Evolutionary conservation across 1,139 yeast species (phyloP).

Genomic region (Taiozyma sp.): DNA sequence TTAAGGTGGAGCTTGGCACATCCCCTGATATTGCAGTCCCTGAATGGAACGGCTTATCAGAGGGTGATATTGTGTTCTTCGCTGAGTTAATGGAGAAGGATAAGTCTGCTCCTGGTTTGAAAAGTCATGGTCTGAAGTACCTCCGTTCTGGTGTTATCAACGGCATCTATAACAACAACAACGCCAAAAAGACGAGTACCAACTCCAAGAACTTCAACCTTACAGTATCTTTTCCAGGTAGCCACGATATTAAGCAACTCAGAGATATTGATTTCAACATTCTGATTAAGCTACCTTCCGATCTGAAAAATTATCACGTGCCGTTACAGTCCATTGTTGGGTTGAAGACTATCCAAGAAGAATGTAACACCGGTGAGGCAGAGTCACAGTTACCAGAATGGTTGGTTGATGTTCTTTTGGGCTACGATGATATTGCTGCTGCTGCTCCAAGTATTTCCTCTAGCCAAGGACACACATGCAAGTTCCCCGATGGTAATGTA

Average conservation of each 20-base stretch:
- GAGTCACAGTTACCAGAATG: slow-evolving; percentile 27
- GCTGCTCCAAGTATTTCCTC: slow-evolving; percentile 6
- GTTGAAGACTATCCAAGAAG: background rate
- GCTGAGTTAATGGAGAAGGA: slow-evolving; percentile 17
- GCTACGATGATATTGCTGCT: slow-evolving; percentile 28
- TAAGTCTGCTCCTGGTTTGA: background rate
- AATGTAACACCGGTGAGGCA: background rate
- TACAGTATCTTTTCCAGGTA: background rate
- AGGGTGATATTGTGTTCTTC: slow-evolving; percentile 28
- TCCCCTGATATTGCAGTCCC: slow-evolving; percentile 9
- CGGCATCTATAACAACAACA: background rate
- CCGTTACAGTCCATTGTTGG: background rate
- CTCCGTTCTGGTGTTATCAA: background rate
- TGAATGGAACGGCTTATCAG: slow-evolving; percentile 29
- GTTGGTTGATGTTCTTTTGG: slow-evolving; percentile 32
- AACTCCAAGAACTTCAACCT: slow-evolving; percentile 1
- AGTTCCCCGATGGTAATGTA: background rate
- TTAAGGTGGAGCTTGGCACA: slow-evolving; percentile 23
- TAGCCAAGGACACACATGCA: too few relatives aligned
- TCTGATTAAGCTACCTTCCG: slow-evolving; percentile 10
- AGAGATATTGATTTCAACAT: slow-evolving; percentile 5
- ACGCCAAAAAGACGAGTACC: background rate
- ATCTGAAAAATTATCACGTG: background rate
- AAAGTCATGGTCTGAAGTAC: slow-evolving; percentile 15
- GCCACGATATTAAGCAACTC: background rate